Conservation (phyloP, 495 filamentous ascomycete genomes). For the Penicillium cinerascens region DNA sequence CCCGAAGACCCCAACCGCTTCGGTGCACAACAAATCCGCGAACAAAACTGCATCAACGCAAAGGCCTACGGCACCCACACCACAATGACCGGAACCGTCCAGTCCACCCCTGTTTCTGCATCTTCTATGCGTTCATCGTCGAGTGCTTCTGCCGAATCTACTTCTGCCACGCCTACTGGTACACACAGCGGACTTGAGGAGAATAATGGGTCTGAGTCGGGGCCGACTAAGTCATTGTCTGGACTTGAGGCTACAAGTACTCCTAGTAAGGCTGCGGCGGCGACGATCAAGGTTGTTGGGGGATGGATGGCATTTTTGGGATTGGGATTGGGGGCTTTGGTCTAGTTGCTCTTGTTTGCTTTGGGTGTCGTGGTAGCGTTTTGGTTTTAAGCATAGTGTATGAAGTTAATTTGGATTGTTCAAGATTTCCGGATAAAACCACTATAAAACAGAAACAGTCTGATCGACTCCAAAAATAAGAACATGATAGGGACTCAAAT, state of each 20-base stretch:
- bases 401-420: too few relatives aligned
- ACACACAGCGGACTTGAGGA: not conserved
- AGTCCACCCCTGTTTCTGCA: not conserved
- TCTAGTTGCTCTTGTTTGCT: not conserved
- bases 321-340: conserved; percentile 17
- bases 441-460: too few relatives aligned
- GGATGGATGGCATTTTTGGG: conserved; percentile 21
- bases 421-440: too few relatives aligned
- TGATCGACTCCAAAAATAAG: too few relatives aligned
- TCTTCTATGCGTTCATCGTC: not conserved
- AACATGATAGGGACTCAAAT: too few relatives aligned
- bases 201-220: not conserved
- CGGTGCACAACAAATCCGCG: conserved; percentile 12
- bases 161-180: too few relatives aligned
- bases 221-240: conserved; percentile 9
- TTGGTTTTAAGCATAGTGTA: too few relatives aligned
- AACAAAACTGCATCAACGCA: conserved; percentile 20
- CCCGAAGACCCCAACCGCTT: conserved; percentile 9
- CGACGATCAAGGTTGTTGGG: conserved; percentile 6
- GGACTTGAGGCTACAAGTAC: conserved; percentile 5
- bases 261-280: conserved; percentile 12
- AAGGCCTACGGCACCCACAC: conserved; percentile 17
- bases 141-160: not conserved
- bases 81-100: conserved; percentile 3
- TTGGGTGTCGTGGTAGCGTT: not conserved